Base-by-base conservation (phyloP, 1,139 yeast species). In the Debaryomyces sp. region DNA sequence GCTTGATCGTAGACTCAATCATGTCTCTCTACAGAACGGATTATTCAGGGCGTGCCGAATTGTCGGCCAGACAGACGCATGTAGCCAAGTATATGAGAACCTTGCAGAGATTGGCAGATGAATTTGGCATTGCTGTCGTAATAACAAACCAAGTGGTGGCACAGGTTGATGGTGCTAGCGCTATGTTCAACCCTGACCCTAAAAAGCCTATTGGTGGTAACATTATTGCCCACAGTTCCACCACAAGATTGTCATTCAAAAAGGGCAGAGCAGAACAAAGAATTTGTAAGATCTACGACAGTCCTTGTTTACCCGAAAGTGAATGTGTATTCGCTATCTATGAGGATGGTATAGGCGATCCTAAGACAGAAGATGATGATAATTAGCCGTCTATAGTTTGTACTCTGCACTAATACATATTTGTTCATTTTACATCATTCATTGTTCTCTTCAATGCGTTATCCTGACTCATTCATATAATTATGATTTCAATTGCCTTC, bases 201-300 rank as follows among this genome's bases (percentile, higher is more conserved):
- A 95, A 95, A 68, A 95, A 95, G 67, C 99, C 99, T 9, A 94
- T 95, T 59, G 99, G 99, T 50, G 99, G 99, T 60, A 94, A 95
- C 62, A 94, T 95, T 59, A 87, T 95, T 68, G 99, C 99, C 1
- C 99, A 95, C 66, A 86, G 96, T 21, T 90, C 97, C 3, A 94
- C 98, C 8, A 94, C 99, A 1, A 80, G 98, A 59, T 78, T 94
- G 53, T 87, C 90, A 44, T 84, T 94, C 66, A 87, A 87, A 63
- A 94, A 94, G 73, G 97, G 97, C 41, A 82, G 88, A 57, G 97
- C 87, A 18, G 96, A 91, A 59, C 94, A 89, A 61, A 84, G 99
- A 74, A 86, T 90, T 37, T 94, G 98, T 71, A 91, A 90, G 67
- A 87, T 94, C 48, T 91, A 90, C 58, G 99, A 94, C 65, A 89